phyloP scores from a whole-genome alignment of 768 basidiomycete species.

The Exidia glandulosa region DNA sequence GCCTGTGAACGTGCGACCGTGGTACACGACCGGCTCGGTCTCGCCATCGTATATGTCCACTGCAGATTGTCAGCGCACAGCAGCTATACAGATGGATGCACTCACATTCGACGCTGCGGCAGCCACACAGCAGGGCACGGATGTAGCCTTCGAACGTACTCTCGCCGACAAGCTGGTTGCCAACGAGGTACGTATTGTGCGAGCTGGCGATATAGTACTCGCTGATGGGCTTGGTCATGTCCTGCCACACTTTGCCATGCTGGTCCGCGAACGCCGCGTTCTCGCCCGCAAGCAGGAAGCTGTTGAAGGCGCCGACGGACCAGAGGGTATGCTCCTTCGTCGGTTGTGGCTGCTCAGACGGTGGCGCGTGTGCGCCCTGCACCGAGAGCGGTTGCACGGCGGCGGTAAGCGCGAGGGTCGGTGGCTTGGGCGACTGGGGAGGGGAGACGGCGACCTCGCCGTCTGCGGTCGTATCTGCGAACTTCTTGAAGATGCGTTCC shows the following conservation, averaged over 20 bases:
- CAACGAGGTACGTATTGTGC: conserved; percentile 88
- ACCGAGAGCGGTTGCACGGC: not conserved
- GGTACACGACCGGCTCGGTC: conserved; percentile 72
- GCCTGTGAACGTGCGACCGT: conserved; percentile 80
- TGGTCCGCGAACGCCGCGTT: conserved; percentile 53
- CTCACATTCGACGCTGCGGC: conserved; percentile 88
- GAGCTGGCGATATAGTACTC: conserved; percentile 86
- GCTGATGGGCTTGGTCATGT: conserved; percentile 80
- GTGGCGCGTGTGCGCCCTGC: conserved; percentile 1
- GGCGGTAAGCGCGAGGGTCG: not conserved
- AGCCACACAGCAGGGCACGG: conserved; percentile 76
- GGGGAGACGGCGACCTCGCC: conserved; percentile 9
- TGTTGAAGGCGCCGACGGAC: conserved; percentile 54
- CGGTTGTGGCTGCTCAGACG: conserved; percentile 8
- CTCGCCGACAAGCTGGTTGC: conserved; percentile 47
- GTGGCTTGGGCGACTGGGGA: conserved; percentile 16
- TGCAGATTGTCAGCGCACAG: conserved; percentile 19
- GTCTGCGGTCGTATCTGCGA: conserved; percentile 13
- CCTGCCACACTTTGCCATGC: conserved; percentile 49
- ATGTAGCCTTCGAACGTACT: conserved; percentile 65
- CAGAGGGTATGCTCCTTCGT: conserved; percentile 16
- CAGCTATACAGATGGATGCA: conserved; percentile 6
- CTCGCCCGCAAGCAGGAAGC: conserved; percentile 72
- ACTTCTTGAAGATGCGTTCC: conserved; percentile 27
- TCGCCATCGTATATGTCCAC: conserved; percentile 93